Percentiles rank a stretch among this genome's conserved stretches.
Evolutionary conservation across 2,329 filamentous ascomycete genomes (phyloP).

Genomic region (Beauveria scarabaeidicola): DNA sequence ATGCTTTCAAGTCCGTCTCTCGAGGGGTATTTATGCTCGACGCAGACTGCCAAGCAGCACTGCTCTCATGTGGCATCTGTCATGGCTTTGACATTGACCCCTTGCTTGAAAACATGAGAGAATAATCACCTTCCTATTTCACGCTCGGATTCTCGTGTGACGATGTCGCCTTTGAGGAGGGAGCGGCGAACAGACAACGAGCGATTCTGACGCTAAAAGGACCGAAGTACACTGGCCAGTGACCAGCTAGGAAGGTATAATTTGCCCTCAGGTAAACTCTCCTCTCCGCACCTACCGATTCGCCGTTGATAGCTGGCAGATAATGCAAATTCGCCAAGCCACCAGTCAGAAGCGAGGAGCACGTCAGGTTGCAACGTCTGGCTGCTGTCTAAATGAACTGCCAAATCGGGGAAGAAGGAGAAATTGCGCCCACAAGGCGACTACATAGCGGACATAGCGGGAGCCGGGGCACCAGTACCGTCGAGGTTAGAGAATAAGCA

Average conservation of each 20-base stretch:
- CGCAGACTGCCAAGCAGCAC: neutral
- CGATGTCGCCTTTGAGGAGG: neutral
- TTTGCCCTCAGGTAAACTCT: neutral
- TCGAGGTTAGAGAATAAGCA: neutral
- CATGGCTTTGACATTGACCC: neutral
- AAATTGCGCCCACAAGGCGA: neutral
- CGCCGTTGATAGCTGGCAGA: neutral
- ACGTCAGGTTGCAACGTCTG: neutral
- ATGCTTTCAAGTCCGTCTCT: neutral
- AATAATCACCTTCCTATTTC: neutral
- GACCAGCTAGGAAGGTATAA: constrained; percentile 2
- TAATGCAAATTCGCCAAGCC: neutral
- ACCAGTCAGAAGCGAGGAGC: neutral
- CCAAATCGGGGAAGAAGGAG: neutral
- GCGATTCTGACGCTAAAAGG: neutral
- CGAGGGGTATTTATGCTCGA: neutral
- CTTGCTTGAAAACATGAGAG: neutral
- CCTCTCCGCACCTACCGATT: neutral
- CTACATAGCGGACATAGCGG: too few species aligned
- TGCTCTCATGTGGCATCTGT: neutral
- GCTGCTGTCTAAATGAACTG: neutral
- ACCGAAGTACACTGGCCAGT: neutral
- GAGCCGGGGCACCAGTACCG: neutral
- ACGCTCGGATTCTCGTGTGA: neutral
- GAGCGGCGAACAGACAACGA: neutral